Base-by-base conservation (phyloP, 2,329 filamentous ascomycete species). In the Exophiala sp. region DNA sequence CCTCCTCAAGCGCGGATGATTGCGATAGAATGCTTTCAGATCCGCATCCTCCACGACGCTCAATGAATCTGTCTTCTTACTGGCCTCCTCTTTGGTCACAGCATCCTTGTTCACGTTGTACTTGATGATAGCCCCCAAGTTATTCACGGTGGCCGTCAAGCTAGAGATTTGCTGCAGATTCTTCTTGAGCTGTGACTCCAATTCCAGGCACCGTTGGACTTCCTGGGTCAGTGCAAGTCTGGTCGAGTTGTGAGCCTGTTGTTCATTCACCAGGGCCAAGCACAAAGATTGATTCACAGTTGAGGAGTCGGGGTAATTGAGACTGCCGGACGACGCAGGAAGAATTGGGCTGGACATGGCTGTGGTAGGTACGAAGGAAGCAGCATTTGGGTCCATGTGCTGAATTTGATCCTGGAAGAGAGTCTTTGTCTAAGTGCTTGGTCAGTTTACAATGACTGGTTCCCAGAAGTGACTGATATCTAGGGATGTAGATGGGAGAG, bases 161-260 rank as follows among this genome's bases (percentile, higher is more conserved):
- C 55, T 52, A 39, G 46, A 32, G 47, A 57, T 58, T 36, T 59
- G 47, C 34, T 55, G 41, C 32, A 43, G n/a, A 29, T 46, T 20
- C 29, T 47, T 52, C 18, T 50, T 43, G 45, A 55, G 40, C 33
- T 59, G 50, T 5, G 47, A 46, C 39, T 59, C 55, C 18, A 54
- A 38, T 18, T 55, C 45, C 35, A 20, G 14, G 29, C 48, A 47
- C 14, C 35, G 42, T 16, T 49, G 32, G 24, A 50, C 49, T 36
- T 59, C 49, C n/a, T 58, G 39, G n/a, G 41, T 47, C 36, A 63
- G 33, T n/a, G 39, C 44, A n/a, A 39, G 29, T 46, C 50, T 58
- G 16, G 62, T 59, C 4, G 20, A 36, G 18, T 54, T 49, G 50
- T 63, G 62, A 2, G 57, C 56, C 43, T 58, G 49, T 47, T 63